Evolutionary conservation across 2,329 filamentous ascomycete genomes (phyloP), one percentile per base, ranked within the genome.

Genomic region (Fusarium agapanthi): DNA sequence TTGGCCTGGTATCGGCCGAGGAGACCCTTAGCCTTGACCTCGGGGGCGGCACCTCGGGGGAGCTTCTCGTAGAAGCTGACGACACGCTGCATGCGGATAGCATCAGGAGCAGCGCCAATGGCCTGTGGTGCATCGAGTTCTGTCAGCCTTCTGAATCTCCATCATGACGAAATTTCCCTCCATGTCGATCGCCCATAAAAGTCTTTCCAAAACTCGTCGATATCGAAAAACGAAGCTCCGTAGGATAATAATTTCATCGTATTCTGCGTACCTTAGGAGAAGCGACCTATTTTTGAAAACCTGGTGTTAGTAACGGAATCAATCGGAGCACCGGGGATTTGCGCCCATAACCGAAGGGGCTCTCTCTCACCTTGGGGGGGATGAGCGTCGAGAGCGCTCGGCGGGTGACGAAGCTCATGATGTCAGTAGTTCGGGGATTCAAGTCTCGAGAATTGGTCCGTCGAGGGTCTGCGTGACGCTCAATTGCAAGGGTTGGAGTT

Each of bases 51-150:
- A 79, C 96, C 97, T 81, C 95, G 94, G 82, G 97, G 96, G 68
- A 99, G 94, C 86, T 95, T 97, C 88, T 97, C 94, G 90, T 99
- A 99, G 90, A 99, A 98, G 87, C 90, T 94, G 84, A 98, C 95
- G 79, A 99, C 95, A 80, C 95, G 93, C 84, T 97, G 93, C 96
- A 99, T 98, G 84, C 95, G 94, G 81, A 95, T 90, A 82, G 96
- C 96, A 91, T 98, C 95, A 82, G 95, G 94, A 78, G 95, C 95
- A 82, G 93, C 93, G 81, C 96, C 95, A 82, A 99, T 95, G 79
- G 93, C 95, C 96, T 98, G 83, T 76, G 48, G 65, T 69, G 69
- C 40, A 68, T 54, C 61, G 57, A 74, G 55, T 61, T 65, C 57
- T 54, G 71, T 87, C 78, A 87, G 84, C 80, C 72, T 67, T 50